Conservation (phyloP, 257 asterid genomes). For the Eucommia ulmoides region DNA sequence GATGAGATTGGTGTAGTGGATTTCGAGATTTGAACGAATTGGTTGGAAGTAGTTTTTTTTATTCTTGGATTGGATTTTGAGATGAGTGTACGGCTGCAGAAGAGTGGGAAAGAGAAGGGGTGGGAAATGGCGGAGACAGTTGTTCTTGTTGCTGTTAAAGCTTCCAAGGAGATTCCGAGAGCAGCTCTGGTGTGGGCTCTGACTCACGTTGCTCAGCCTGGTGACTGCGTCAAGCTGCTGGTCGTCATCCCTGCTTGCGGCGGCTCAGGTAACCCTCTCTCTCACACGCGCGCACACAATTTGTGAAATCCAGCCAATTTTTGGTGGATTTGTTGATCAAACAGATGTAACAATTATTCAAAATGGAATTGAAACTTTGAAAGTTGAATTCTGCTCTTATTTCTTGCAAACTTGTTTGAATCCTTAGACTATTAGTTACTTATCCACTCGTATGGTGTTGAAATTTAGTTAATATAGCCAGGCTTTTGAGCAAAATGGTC, state of each 20-base stretch:
- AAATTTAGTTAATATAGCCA: too few relatives aligned
- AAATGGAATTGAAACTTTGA: too few relatives aligned
- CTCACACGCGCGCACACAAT: too few relatives aligned
- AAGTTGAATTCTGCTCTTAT: too few relatives aligned
- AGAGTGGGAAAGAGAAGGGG: constrained; percentile 23
- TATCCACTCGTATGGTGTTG: too few relatives aligned
- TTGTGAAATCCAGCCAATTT: too few relatives aligned
- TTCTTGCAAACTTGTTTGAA: too few relatives aligned
- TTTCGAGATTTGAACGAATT: constrained; percentile 7
- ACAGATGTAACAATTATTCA: too few relatives aligned
- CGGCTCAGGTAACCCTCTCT: constrained; percentile 35
- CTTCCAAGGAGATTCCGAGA: constrained; percentile 50
- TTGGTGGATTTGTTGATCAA: too few relatives aligned
- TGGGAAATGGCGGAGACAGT: constrained; percentile 25
- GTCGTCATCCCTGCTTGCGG: constrained; percentile 43
- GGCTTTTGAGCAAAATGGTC: too few relatives aligned
- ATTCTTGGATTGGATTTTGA: constrained; percentile 31
- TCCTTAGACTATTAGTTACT: too few relatives aligned
- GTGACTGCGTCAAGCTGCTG: constrained; percentile 58
- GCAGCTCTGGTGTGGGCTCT: constrained; percentile 71
- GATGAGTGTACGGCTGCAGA: too few relatives aligned
- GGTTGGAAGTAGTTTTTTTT: constrained; percentile 1
- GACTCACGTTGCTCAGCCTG: constrained; percentile 60
- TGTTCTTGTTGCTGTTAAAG: constrained; percentile 63
- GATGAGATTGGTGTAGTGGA: constrained; percentile 7